Percentiles rank a stretch among this genome's conserved stretches.
Conservation (phyloP, 139 green algal species). For the Pleodorina starrii region DNA sequence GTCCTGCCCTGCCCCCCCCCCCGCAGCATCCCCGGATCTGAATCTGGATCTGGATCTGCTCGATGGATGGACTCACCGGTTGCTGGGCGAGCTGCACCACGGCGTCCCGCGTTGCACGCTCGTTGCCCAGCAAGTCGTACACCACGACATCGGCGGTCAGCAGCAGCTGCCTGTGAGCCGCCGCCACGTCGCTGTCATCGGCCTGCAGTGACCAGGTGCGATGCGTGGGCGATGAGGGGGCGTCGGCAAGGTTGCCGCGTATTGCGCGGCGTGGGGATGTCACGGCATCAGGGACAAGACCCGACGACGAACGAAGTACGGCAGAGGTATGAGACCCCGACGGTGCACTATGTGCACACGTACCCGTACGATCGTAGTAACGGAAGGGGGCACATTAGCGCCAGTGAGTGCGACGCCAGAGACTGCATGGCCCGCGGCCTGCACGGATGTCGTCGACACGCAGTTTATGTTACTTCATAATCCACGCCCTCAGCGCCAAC, state of each 20-base stretch:
- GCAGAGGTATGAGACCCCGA: no score
- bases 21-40: no score
- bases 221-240: neutral
- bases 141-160: conserved; percentile 40
- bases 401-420: neutral
- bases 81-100: conserved; percentile 37
- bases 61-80: conserved; percentile 37
- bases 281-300: no score
- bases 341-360: no score
- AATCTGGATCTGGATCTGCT: no score
- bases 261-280: no score
- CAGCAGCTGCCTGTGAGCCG: conserved; percentile 31
- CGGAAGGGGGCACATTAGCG: neutral
- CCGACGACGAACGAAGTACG: no score
- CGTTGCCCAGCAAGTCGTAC: conserved; percentile 52
- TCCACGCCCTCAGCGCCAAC: no score
- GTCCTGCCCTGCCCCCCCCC: no score
- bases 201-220: neutral
- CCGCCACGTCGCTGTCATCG: neutral
- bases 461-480: no score
- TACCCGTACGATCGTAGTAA: neutral
- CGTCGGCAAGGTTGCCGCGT: no score
- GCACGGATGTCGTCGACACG: no score
- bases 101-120: conserved; percentile 37
- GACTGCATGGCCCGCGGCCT: conserved; percentile 30